Base-by-base conservation (phyloP, 163 green algal genomes). In the Prototheca wickerhamii region DNA sequence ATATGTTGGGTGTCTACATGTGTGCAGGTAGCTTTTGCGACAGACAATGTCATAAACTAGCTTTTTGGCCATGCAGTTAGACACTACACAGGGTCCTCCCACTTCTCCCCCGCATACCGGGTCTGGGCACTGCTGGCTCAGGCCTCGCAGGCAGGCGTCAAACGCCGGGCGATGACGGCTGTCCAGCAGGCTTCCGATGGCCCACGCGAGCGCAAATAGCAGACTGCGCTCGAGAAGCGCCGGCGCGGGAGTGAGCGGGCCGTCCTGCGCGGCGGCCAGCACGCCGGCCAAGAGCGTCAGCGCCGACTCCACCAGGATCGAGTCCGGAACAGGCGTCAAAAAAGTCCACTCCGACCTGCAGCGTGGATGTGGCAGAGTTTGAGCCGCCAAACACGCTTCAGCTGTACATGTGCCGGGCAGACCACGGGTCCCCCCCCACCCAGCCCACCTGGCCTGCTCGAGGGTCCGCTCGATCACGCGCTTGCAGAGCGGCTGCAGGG, bases 141-240 rank as follows among this genome's bases (percentile, higher is more conserved):
- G 77, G 26, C 23, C 70, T 34, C 87, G 74, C 56, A 95, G 73
- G 68, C 86, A 73, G 8, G 80, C 71, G 67, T 96, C 86, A 60
- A 96, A 85, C 29, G 67, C 31, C 0, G 67, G 61, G 4, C 91
- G 76, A 68, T 96, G 85, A 63, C 84, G 84, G 21, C 76, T 61
- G 50, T 85, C 76, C 59, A 96, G 79, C 69, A 95, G 68, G 5
- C 85, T 87, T 26, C 90, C 91, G 52, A 97, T 46, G 31, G 75
- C 74, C 91, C 91, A 97, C 12, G 82, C 74, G 15, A 87, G 18
- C 64, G 77, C 91, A 82, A 90, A 97, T 20, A 97, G 68, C 75
- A 96, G 95, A 4, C 91, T 52, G 44, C 84, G 79, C 83, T 95
- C 87, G 57, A 83, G 85, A 60, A 75, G 63, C 25, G 58, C 64